Evolutionary conservation across 2,329 filamentous ascomycete genomes (phyloP).

Genomic region (Cytospora chrysosperma): DNA sequence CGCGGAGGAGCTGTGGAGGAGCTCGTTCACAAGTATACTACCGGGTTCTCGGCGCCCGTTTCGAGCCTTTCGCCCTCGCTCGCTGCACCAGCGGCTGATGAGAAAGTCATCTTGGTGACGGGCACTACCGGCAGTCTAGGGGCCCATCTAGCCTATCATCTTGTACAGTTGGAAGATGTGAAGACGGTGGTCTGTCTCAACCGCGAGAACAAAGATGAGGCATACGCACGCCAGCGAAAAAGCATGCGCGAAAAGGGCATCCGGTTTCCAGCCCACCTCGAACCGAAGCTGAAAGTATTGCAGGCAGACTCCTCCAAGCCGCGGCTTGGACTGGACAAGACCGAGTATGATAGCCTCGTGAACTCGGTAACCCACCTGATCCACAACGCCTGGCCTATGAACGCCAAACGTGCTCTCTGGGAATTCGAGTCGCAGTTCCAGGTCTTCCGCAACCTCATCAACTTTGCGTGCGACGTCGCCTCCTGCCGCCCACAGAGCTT

Average conservation of each 20-base stretch:
- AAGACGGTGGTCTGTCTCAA: neutral
- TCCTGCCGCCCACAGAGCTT: neutral
- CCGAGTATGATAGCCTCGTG: neutral
- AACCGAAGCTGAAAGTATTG: conserved; percentile 5
- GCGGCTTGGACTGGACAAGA: neutral
- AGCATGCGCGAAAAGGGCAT: conserved; percentile 7
- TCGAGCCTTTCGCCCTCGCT: neutral
- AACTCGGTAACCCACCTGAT: neutral
- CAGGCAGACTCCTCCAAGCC: neutral
- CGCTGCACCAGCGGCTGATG: neutral
- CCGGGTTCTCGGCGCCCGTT: neutral
- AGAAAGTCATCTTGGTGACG: neutral
- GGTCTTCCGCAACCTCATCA: neutral
- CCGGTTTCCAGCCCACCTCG: neutral
- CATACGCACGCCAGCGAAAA: neutral
- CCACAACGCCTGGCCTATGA: conserved; percentile 1
- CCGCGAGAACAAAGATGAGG: neutral
- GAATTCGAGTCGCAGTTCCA: neutral
- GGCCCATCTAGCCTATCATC: neutral
- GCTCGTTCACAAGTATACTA: neutral
- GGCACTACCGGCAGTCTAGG: neutral
- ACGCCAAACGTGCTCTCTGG: neutral
- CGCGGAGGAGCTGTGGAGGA: neutral
- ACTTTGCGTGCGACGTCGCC: neutral
- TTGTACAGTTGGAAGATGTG: neutral